A percentile compares a stretch with the other conserved stretches of the same genome.
Evolutionary conservation across 169 alveolate genomes (phyloP).

Genomic region (Babesia microti): DNA sequence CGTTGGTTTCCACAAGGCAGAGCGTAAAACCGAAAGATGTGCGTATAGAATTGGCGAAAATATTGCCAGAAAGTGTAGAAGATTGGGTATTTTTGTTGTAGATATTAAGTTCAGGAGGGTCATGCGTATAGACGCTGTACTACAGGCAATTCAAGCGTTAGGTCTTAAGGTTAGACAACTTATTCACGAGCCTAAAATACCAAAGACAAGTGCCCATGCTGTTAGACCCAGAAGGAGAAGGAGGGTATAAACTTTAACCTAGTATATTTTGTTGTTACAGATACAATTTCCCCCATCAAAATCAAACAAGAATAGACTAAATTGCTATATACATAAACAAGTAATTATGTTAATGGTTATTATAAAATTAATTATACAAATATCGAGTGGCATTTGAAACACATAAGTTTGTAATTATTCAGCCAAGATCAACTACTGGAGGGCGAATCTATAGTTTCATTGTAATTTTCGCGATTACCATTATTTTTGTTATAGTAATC

Average conservation of each 20-base stretch:
- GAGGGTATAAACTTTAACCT: constrained; percentile 64
- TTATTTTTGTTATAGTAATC: constrained; percentile 51
- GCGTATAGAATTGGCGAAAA: constrained; percentile 74
- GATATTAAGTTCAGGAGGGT: constrained; percentile 69
- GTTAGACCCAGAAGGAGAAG: constrained; percentile 69
- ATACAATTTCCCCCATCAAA: no score
- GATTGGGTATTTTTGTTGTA: constrained; percentile 65
- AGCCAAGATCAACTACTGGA: no score
- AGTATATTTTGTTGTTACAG: no score
- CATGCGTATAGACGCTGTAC: constrained; percentile 62
- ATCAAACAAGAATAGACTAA: no score
- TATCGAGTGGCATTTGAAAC: no score
- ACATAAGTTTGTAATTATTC: no score
- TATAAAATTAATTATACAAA: no score
- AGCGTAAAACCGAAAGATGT: constrained; percentile 66
- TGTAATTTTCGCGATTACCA: no score
- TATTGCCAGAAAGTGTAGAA: constrained; percentile 71
- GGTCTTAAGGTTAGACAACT: constrained; percentile 64
- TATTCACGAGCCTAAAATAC: constrained; percentile 72
- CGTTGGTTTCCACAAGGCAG: constrained; percentile 66
- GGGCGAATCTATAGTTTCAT: no score
- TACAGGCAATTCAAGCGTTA: constrained; percentile 72
- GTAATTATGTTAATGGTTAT: no score
- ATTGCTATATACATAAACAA: no score
- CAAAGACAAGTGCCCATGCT: constrained; percentile 68